A percentile compares a stretch with the other conserved stretches of the same genome.
Evolutionary conservation across 2,329 filamentous ascomycete genomes (phyloP).

Genomic region (Phaeoacremonium minimum): DNA sequence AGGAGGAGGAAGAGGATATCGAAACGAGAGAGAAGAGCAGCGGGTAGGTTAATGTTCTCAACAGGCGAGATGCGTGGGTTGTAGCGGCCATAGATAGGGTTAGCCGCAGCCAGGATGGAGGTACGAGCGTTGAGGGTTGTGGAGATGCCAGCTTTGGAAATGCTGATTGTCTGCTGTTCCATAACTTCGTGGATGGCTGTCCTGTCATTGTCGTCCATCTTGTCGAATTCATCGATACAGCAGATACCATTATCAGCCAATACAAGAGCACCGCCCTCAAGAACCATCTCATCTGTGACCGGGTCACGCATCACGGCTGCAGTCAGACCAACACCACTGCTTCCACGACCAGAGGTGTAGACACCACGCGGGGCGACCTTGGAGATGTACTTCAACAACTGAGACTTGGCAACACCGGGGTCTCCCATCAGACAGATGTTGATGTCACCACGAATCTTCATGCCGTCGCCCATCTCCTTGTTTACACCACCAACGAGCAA

Average conservation of each 20-base stretch:
- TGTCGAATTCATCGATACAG: constrained; percentile 85
- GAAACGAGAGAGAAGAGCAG: constrained; percentile 92
- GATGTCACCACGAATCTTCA: constrained; percentile 98
- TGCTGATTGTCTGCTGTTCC: constrained; percentile 84
- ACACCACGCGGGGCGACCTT: constrained; percentile 94
- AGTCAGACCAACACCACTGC: constrained; percentile 77
- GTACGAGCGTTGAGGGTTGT: constrained; percentile 90
- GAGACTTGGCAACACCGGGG: constrained; percentile 98
- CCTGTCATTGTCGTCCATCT: constrained; percentile 81
- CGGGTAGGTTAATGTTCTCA: constrained; percentile 99
- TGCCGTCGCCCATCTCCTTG: constrained; percentile 95
- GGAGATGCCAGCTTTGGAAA: constrained; percentile 69
- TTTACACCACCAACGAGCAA: constrained; percentile 93
- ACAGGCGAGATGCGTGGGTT: constrained; percentile 96
- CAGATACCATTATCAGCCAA: constrained; percentile 80
- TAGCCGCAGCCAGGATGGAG: constrained; percentile 91
- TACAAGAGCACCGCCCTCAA: constrained; percentile 76
- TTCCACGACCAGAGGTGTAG: constrained; percentile 77
- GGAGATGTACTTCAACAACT: constrained; percentile 95
- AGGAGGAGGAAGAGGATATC: constrained; percentile 96
- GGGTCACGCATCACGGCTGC: constrained; percentile 81
- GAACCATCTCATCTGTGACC: constrained; percentile 79
- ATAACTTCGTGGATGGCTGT: constrained; percentile 85
- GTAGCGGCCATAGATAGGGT: constrained; percentile 95
- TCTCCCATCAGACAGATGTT: constrained; percentile 99